phyloP scores from a whole-genome alignment of 805 yeast genomes.

The Myxozyma geophila region DNA sequence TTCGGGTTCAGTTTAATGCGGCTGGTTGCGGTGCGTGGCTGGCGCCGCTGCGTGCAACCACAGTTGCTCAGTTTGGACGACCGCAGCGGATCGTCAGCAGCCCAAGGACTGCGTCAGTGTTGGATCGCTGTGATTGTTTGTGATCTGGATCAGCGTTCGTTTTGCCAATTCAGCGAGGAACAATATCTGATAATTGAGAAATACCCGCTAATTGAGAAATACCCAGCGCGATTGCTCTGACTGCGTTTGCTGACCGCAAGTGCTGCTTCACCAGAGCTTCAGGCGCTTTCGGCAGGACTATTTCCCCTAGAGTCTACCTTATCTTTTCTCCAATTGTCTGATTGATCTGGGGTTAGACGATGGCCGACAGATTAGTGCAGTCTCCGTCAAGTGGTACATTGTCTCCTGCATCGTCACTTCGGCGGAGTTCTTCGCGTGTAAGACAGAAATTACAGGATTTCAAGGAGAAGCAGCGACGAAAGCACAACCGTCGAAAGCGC shows the following conservation, averaged over 20 bases:
- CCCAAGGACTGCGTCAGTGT: no score
- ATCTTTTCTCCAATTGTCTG: not conserved
- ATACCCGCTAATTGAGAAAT: no score
- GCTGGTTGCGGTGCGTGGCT: slow-evolving; percentile 1
- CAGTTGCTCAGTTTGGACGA: not conserved
- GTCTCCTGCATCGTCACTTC: slow-evolving; percentile 24
- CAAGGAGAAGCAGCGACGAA: slow-evolving; percentile 14
- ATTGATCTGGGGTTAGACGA: not conserved
- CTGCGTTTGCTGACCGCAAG: no score
- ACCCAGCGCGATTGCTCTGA: no score
- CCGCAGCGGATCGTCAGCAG: not conserved
- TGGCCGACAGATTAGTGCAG: not conserved
- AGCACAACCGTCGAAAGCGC: not conserved
- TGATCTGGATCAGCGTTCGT: not conserved
- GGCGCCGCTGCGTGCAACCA: not conserved
- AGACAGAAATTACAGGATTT: slow-evolving; percentile 27
- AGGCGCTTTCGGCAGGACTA: not conserved
- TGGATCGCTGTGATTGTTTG: no score
- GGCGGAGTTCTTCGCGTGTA: slow-evolving; percentile 22
- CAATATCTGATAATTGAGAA: no score
- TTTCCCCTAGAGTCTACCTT: not conserved
- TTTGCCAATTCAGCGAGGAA: no score
- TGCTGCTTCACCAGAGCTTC: no score
- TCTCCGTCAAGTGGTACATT: not conserved
- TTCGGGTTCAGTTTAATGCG: slow-evolving; percentile 4